Evolutionary conservation across 2,329 filamentous ascomycete genomes (phyloP).

Genomic region (Colletotrichum phormii): DNA sequence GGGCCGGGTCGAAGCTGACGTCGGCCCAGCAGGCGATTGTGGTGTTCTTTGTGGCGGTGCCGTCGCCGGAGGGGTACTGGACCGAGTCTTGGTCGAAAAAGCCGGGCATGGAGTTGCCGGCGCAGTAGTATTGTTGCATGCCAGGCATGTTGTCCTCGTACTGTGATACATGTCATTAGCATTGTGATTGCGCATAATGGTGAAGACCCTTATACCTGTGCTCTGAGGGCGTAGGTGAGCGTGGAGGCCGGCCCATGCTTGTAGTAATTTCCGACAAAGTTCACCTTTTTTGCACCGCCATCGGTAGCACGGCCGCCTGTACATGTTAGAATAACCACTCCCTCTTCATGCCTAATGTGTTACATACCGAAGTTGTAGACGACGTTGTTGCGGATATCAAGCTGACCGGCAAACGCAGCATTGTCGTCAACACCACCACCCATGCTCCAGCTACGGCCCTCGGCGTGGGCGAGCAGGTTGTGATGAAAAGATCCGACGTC

Average conservation of each 20-base stretch:
- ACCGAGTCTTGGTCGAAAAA: conserved; percentile 43
- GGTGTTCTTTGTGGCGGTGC: conserved; percentile 35
- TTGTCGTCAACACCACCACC: conserved; percentile 45
- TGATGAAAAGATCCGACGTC: conserved; percentile 50
- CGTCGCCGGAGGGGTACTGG: conserved; percentile 42
- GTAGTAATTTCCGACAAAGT: conserved; percentile 49
- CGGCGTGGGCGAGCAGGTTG: conserved; percentile 47
- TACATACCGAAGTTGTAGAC: conserved; percentile 48
- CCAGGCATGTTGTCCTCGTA: conserved; percentile 48
- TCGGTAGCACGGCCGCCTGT: conserved; percentile 44
- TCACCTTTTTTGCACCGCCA: conserved; percentile 46
- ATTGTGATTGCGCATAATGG: too few species aligned
- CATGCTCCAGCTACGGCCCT: conserved; percentile 50
- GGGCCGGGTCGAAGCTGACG: conserved; percentile 42
- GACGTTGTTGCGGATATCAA: conserved; percentile 50
- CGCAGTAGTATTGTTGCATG: conserved; percentile 47
- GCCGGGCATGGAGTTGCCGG: conserved; percentile 47
- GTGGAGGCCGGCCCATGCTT: conserved; percentile 46
- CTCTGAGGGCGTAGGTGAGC: conserved; percentile 43
- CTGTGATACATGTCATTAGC: background rate
- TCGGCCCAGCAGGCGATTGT: conserved; percentile 47
- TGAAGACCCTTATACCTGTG: too few species aligned
- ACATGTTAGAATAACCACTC: background rate
- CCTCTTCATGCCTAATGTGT: background rate
- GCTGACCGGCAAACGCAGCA: conserved; percentile 44